A percentile compares a stretch with the other conserved stretches of the same genome.
Evolutionary conservation across 208 protist species (phyloP).

Genomic region (Wallacemonas sp.): DNA sequence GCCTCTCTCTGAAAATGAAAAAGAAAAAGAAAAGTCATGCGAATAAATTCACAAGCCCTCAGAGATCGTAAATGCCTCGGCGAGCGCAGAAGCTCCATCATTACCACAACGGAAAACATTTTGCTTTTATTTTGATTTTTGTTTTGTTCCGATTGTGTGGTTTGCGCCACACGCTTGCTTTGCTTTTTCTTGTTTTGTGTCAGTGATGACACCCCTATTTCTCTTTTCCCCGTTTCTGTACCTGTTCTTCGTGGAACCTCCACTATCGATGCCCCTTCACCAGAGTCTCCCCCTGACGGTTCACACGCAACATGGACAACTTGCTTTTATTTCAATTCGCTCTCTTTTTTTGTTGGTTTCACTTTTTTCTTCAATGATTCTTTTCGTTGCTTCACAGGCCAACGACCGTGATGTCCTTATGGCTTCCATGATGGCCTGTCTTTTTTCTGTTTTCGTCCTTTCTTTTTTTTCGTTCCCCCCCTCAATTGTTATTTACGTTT

Average conservation of each 20-base stretch:
- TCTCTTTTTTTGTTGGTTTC: constrained; percentile 4
- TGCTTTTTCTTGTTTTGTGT: neutral
- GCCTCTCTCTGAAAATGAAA: no score
- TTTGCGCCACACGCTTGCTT: neutral
- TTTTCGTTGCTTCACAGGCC: no score
- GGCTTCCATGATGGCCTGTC: no score
- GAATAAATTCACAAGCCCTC: no score
- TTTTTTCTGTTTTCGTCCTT: no score
- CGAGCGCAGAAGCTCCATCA: neutral
- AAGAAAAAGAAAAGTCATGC: no score
- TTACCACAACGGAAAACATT: neutral
- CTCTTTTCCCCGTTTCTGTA: neutral
- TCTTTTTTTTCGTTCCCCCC: no score
- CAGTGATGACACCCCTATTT: neutral
- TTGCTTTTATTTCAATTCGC: neutral
- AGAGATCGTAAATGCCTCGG: neutral
- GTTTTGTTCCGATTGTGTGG: neutral
- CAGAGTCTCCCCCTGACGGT: neutral
- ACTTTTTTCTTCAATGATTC: neutral
- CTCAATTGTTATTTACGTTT: no score
- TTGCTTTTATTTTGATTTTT: neutral
- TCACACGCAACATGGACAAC: neutral
- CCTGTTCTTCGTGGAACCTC: neutral
- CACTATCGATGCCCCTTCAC: no score
- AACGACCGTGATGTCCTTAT: no score